Conservation (phyloP, 2,329 filamentous ascomycete species). For the Corinectria fuckeliana region DNA sequence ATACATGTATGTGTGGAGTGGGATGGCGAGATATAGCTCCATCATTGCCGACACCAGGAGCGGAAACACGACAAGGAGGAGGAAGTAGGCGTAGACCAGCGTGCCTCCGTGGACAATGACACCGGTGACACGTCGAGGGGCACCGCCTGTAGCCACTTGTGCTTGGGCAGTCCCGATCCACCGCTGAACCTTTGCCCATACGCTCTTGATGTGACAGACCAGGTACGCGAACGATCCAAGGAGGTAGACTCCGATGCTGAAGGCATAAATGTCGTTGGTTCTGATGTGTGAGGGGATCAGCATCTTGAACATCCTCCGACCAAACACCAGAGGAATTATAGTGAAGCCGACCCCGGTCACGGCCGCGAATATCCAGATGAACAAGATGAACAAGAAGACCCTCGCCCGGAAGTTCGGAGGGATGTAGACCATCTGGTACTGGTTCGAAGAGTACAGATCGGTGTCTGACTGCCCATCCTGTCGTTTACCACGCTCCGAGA, state of each 20-base stretch:
- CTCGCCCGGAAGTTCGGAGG: conserved; percentile 84
- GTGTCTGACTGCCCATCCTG: conserved; percentile 60
- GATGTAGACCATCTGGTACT: conserved; percentile 78
- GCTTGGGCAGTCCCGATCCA: conserved; percentile 37
- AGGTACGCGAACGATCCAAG: conserved; percentile 73
- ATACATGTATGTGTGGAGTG: conserved; percentile 80
- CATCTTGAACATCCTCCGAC: conserved; percentile 76
- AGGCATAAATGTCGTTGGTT: conserved; percentile 96
- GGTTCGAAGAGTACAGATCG: conserved; percentile 61
- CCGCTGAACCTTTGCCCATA: conserved; percentile 42
- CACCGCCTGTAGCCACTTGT: conserved; percentile 31
- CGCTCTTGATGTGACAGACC: conserved; percentile 56
- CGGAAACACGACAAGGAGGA: conserved; percentile 80
- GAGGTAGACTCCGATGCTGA: conserved; percentile 87
- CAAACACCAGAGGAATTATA: conserved; percentile 84
- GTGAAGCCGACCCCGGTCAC: conserved; percentile 85
- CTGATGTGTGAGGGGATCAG: conserved; percentile 74
- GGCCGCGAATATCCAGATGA: conserved; percentile 93
- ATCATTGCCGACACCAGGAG: conserved; percentile 79
- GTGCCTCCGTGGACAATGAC: conserved; percentile 45
- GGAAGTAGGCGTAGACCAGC: conserved; percentile 76
- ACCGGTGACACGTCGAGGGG: conserved; percentile 35
- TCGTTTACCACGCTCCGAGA: conserved; percentile 70
- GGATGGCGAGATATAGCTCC: conserved; percentile 88
- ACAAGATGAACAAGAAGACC: conserved; percentile 83